These are phyloP conservation scores for Rosa rugosa DNA, from an alignment of 306 rosid species.

Conservation along the genomic window DNA sequence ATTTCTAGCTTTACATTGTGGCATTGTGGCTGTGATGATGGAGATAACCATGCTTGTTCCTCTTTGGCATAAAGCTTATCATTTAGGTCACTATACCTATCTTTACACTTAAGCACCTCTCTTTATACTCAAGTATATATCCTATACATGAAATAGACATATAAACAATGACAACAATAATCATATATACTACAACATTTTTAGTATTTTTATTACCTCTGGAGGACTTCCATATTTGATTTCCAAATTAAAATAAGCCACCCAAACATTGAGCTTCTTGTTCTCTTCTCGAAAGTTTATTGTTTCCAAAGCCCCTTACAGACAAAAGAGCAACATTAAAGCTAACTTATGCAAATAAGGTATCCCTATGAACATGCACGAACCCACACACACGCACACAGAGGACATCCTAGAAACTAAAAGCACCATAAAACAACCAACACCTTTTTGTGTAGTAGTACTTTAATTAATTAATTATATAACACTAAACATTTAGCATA, in stretches of 20 bases:
- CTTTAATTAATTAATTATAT: not conserved
- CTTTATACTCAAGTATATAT: too few relatives aligned
- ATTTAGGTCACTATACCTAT: too few relatives aligned
- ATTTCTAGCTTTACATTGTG: too few relatives aligned
- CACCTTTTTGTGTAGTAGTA: not conserved
- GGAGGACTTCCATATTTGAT: slow-evolving; percentile 80
- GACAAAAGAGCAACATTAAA: not conserved
- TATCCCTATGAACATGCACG: not conserved
- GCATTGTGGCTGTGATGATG: too few relatives aligned
- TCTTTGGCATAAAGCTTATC: too few relatives aligned
- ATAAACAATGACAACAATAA: too few relatives aligned
- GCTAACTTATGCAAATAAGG: not conserved
- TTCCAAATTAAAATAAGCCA: slow-evolving; percentile 90
- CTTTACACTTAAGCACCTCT: too few relatives aligned
- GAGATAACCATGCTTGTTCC: too few relatives aligned
- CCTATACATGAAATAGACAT: too few relatives aligned
- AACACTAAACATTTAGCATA: not conserved
- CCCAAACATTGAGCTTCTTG: slow-evolving; percentile 90
- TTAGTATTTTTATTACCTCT: slow-evolving; percentile 51
- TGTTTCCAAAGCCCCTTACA: slow-evolving; percentile 77
- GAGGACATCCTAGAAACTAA: not conserved
- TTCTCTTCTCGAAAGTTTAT: slow-evolving; percentile 85
- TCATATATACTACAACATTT: too few relatives aligned
- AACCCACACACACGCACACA: not conserved
- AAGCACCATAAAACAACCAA: not conserved